Base-by-base conservation (phyloP, 306 rosid genomes). In the Ceratonia siliqua region DNA sequence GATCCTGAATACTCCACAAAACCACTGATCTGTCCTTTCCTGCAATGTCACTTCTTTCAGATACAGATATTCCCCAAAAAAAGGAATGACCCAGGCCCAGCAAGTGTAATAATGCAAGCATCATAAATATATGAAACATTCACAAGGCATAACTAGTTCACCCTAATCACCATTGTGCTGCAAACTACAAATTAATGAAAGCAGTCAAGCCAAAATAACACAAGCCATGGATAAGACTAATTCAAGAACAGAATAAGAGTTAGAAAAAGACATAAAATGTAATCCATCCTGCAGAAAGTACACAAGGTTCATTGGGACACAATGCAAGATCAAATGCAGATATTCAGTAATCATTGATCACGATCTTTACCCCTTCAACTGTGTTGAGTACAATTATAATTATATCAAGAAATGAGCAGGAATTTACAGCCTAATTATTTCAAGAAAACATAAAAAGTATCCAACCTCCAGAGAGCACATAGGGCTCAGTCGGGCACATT, bases 401-500 rank as follows among this genome's bases (percentile, higher is more conserved):
- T 35, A 41, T 28, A 48, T 32, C 43, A 67, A 59, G 18, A 77
- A 45, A 25, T 39, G 22, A 63, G 57, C 32, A 52, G 7, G 28
- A 46, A 32, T 61, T 75, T 58, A 41, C 53, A 55, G 42, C 24
- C 36, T 32, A 55, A 43, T 36, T n/a, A 21, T 68, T 71, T 30
- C 63, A 17, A 33, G 20, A 62, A 21, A 27, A 27, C 14, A 42
- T 59, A 43, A 32, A 35, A 62, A 70, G 41, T 17, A 56, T 24
- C 69, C 70, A 79, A 95, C 99, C 99, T 92, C 98, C 99, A 30
- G 98, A 95, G 41, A 95, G 92, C 46, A 95, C 99, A 77, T 84
- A 95, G 41, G 99, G 98, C 73, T 95, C 98, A 61, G 97, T 92
- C 59, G 96, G 99, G 86, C 99, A 95, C 99, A 95, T 90, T 53